Evolutionary conservation across 495 filamentous ascomycete species (phyloP).

Genomic region (Stereocaulon alpinum): DNA sequence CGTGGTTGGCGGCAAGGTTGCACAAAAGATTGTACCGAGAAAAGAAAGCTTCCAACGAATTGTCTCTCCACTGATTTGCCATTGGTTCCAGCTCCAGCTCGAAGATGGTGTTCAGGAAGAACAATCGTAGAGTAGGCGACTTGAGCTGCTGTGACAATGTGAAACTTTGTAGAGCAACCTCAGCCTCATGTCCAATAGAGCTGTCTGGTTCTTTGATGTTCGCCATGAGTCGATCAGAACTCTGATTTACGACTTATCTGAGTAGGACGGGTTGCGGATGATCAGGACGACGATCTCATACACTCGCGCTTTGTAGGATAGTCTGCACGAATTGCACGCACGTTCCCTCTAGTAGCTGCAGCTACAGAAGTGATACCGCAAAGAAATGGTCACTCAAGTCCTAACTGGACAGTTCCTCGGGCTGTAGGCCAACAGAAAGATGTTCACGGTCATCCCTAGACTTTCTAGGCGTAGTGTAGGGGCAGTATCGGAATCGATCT

Average conservation of each 20-base stretch:
- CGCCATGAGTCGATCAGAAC: not conserved
- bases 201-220: not conserved
- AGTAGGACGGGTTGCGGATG: not conserved
- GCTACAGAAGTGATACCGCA: too few species aligned
- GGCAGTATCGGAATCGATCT: too few species aligned
- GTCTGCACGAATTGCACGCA: too few species aligned
- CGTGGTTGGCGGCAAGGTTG: constrained; percentile 9
- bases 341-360: too few species aligned
- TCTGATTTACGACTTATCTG: not conserved
- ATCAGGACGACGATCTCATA: too few species aligned
- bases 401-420: too few species aligned
- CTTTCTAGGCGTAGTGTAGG: too few species aligned
- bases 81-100: not conserved
- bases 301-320: too few species aligned
- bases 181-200: not conserved
- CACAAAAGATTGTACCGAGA: constrained; percentile 9
- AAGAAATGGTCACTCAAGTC: too few species aligned
- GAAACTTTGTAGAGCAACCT: constrained; percentile 1
- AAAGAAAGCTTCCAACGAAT: constrained; percentile 15
- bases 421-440: too few species aligned
- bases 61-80: not conserved
- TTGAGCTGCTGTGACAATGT: constrained; percentile 4
- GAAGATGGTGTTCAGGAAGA: constrained; percentile 7
- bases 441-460: too few species aligned
- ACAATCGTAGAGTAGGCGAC: not conserved